These are phyloP conservation scores for Boletales sp. DNA, from an alignment of 768 basidiomycete genomes.

Conservation along the genomic window DNA sequence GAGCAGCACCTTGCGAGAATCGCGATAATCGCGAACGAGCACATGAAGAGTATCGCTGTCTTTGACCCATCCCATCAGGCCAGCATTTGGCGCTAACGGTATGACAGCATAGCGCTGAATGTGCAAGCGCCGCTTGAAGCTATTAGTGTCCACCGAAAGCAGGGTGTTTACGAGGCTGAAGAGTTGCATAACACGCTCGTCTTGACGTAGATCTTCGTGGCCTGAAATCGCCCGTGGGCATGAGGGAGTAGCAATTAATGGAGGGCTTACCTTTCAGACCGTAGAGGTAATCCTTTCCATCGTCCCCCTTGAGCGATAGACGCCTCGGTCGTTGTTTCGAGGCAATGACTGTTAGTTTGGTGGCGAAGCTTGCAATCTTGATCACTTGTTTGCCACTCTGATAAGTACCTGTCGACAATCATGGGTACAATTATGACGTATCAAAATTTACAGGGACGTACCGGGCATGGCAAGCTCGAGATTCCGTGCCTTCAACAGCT, in stretches of 20 bases:
- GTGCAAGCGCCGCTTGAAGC: conserved; percentile 93
- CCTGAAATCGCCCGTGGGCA: conserved; percentile 43
- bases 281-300: conserved; percentile 92
- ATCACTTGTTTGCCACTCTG: conserved; percentile 83
- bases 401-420: conserved; percentile 67
- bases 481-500: conserved; percentile 80
- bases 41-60: conserved; percentile 96
- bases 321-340: conserved; percentile 96
- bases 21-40: conserved; percentile 92
- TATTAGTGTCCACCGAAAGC: conserved; percentile 87
- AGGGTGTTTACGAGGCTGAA: conserved; percentile 96
- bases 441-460: conserved; percentile 24
- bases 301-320: conserved; percentile 80
- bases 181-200: conserved; percentile 98
- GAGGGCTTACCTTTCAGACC: conserved; percentile 68
- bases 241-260: neutral
- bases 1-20: conserved; percentile 91
- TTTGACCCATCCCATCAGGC: conserved; percentile 92
- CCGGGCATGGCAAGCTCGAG: conserved; percentile 96
- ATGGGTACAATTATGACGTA: neutral
- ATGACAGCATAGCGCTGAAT: conserved; percentile 92
- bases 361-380: conserved; percentile 77
- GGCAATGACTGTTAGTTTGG: conserved; percentile 88
- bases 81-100: conserved; percentile 93
- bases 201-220: conserved; percentile 97